Evolutionary conservation across 305 asterid species (phyloP), one percentile per base, ranked within the genome.

Genomic region (Fraxinus nigra): DNA sequence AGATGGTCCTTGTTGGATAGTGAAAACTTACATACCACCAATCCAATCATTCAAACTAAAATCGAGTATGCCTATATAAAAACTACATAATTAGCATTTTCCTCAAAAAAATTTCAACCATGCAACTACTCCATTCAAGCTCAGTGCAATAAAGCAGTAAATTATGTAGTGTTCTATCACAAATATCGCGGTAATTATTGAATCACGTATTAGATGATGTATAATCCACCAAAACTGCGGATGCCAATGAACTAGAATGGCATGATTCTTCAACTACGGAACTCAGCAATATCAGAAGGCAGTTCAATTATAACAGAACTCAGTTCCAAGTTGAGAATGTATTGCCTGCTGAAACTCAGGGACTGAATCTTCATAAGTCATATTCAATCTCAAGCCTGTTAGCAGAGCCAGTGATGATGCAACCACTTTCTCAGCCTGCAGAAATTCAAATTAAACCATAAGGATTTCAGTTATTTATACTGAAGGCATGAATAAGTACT

Each of bases 361-460:
- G 80, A 75, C 81, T 75, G 93, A 79, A 38, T 80, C 90, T 34
- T 83, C 80, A 38, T 32, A 75, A 70, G 48, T 80, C 82, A 85
- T 63, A 40, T 83, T 83, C 59, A 76, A 67, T 78, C 80, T 85
- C 81, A 92, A 87, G 78, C 91, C 92, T 74, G 96, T 85, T 81
- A 93, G 85, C 38, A 69, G 67, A 74, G 93, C 89, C 88, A 93
- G 88, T 77, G 98, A 91, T 81, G 95, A 87, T 56, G 94, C 89
- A 80, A 92, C 95, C 87, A 93, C 92, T 81, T 87, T 86, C 90
- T 90, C 97, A 76, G 97, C 95, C 97, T 93, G 91, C 48, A 89
- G 77, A 65, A 84, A 78, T 79, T 75, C 56, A 33, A 84, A 74
- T n/a, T 26, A 37, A 85, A 82, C 78, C 63, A 83, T 80, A 38